Base-by-base conservation (phyloP, 148 eudicot species). In the Amaranthus palmeri region DNA sequence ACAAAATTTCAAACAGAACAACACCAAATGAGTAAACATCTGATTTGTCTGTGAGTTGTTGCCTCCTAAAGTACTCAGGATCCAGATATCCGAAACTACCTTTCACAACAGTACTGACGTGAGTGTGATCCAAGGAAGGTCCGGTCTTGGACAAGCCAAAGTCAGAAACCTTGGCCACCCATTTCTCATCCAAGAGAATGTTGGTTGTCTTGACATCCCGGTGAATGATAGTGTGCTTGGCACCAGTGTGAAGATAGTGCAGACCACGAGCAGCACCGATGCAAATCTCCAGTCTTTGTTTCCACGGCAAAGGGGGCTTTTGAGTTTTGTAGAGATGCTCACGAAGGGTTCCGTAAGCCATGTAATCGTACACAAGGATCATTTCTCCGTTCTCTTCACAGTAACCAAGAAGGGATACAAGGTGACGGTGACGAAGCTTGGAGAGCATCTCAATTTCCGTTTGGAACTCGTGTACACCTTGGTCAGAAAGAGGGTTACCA, bases 381-480 rank as follows among this genome's bases (percentile, higher is more conserved):
- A 92, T 90, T 68, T 92, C 97, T 49, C 83, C 82, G 73, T 92
- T 92, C 79, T 92, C 97, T 72, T 88, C 97, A 71, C 96, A 92
- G 67, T 88, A 92, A 56, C 96, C 96, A 8, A 92, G 90, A 14
- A 92, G 79, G 3, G 97, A 92, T 59, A 92, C 97, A 36, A 92
- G 88, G 79, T 92, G 96, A 46, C 96, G 96, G 67, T 92, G 97
- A 46, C 97, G 90, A 73, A 92, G 91, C 74, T 92, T 90, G 8
- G 97, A 92, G 14, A 92, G 93, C 96, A 92, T 86, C 71, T 92
- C 96, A 8, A 92, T 92, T 77, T 92, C 96, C 2, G 97, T 90
- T 67, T 92, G 97, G 74, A 92, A 92, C 72, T 92, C 97, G 40
- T 90, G 88, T 43, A 92, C 75, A 50, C 97, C 97, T 77, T 92